phyloP scores from a whole-genome alignment of 2,329 filamentous ascomycete species.

The Lasiodiplodia sp. region DNA sequence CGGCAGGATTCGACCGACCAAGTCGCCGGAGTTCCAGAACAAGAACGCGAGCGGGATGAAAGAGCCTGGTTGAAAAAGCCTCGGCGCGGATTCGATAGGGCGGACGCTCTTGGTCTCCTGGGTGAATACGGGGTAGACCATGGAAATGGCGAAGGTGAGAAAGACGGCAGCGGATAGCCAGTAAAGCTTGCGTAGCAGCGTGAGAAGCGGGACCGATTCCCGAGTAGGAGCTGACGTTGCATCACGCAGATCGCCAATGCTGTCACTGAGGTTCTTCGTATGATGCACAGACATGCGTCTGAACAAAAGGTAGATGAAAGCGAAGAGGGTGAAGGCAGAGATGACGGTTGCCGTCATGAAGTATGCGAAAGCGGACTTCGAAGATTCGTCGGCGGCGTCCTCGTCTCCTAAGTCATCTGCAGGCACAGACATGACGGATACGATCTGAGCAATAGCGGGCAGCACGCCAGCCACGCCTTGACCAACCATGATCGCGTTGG shows the following conservation, averaged over 20 bases:
- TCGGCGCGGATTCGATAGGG: slow-evolving; percentile 51
- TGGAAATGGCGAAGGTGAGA: slow-evolving; percentile 81
- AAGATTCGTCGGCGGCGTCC: slow-evolving; percentile 51
- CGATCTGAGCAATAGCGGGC: slow-evolving; percentile 84
- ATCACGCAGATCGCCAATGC: slow-evolving; percentile 19
- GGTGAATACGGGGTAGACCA: slow-evolving; percentile 96
- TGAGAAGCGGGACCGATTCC: slow-evolving; percentile 65
- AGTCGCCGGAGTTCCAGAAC: slow-evolving; percentile 91
- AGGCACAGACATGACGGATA: slow-evolving; percentile 75
- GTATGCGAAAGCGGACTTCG: slow-evolving; percentile 83
- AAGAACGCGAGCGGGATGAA: slow-evolving; percentile 93
- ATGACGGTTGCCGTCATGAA: slow-evolving; percentile 87
- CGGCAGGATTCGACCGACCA: slow-evolving; percentile 76
- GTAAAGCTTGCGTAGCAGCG: slow-evolving; percentile 77
- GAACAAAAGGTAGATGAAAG: slow-evolving; percentile 76
- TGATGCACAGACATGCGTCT: slow-evolving; percentile 51
- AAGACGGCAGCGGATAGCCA: slow-evolving; percentile 81
- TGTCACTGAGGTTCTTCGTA: slow-evolving; percentile 33
- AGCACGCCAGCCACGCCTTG: slow-evolving; percentile 92
- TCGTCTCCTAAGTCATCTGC: slow-evolving; percentile 38
- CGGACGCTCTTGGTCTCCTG: slow-evolving; percentile 54
- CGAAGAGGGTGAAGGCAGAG: slow-evolving; percentile 71
- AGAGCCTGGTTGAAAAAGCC: slow-evolving; percentile 72
- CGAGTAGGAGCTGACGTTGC: slow-evolving; percentile 42
- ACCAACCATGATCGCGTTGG: slow-evolving; percentile 94